Percentiles rank a stretch among this genome's conserved stretches.
Conservation (phyloP, 768 basidiomycete genomes). For the Russula earlei region DNA sequence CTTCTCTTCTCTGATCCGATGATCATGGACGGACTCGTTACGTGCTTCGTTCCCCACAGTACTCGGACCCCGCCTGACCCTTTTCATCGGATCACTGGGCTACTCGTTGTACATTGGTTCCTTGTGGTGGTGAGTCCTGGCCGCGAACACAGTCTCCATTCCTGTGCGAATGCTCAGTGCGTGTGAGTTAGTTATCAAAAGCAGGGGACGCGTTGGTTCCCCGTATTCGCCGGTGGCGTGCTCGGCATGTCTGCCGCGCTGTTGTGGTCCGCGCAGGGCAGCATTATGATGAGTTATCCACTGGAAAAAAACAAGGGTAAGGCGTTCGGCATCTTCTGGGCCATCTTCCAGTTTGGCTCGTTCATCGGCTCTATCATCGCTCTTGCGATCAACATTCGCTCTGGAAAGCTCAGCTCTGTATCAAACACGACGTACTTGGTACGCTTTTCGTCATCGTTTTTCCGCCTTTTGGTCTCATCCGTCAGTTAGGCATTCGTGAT, state of each 20-base stretch:
- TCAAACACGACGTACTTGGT: constrained; percentile 35
- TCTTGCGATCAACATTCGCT: constrained; percentile 33
- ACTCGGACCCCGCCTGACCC: constrained; percentile 41
- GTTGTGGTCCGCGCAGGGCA: constrained; percentile 45
- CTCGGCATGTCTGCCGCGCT: constrained; percentile 43
- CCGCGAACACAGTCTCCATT: not conserved
- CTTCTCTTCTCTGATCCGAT: constrained; percentile 2
- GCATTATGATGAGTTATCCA: constrained; percentile 48
- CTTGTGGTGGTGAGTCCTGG: constrained; percentile 32
- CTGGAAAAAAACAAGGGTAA: constrained; percentile 47
- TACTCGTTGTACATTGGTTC: constrained; percentile 43
- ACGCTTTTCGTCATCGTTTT: constrained; percentile 2
- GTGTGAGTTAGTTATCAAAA: constrained; percentile 27
- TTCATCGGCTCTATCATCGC: constrained; percentile 37
- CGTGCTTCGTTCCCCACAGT: constrained; percentile 19
- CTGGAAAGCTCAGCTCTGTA: constrained; percentile 26
- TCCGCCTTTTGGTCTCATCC: not conserved
- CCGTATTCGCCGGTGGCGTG: constrained; percentile 40
- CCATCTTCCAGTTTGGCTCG: constrained; percentile 36
- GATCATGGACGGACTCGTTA: not conserved
- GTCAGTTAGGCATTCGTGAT: constrained; percentile 31
- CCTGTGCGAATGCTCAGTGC: not conserved
- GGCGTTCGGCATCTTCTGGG: constrained; percentile 46
- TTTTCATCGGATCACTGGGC: constrained; percentile 42
- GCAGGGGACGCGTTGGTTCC: constrained; percentile 35